Base-by-base conservation (phyloP, 139 green algal species). In the Parachlorella kessleri region DNA sequence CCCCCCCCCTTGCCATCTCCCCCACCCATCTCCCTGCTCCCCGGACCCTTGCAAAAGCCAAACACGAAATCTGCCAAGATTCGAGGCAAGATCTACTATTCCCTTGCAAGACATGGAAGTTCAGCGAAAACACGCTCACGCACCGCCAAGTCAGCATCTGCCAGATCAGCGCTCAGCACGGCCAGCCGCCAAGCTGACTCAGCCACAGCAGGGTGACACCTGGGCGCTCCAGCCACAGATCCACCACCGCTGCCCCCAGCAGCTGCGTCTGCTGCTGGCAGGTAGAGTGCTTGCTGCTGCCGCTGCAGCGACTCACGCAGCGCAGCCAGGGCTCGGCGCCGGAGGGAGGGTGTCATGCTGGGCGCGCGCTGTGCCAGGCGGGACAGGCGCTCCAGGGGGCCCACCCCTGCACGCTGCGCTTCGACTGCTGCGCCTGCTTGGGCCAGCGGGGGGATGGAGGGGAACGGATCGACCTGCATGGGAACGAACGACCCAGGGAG, bases 141-240 rank as follows among this genome's bases (percentile, higher is more conserved):
- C 66, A 73, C 81, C 39, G 81, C 76, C 53, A 92, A 72, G 35
- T 75, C 59, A 26, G 38, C 53, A 63, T 91, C 85, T 0, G 36
- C 76, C 35, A 83, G 67, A 30, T 88, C 77, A 0, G 67, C 55
- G n/a, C 72, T 82, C n/a, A 88, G 70, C 68, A 79, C 63, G 0
- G 82, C 88, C 48, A 93, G 77, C 26, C 72, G 77, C 83, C 87
- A 93, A 1, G 80, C 78, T 10, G 85, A 77, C 26, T 69, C 66
- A 18, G 78, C 80, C 6, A 90, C 87, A 41, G 74, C 71, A 1
- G 76, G 77, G 39, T 18, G 48, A 59, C 48, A 59, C 26, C 14
- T 67, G 41, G 66, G 78, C 75, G 70, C 30, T 40, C 71, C 35
- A 83, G 32, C 70, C 75, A 36, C 28, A 55, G 41, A 40, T 82